Evolutionary conservation across 1,284 basidiomycete species (phyloP), one percentile per base, ranked within the genome.

Genomic region (Abortiporus biennis): DNA sequence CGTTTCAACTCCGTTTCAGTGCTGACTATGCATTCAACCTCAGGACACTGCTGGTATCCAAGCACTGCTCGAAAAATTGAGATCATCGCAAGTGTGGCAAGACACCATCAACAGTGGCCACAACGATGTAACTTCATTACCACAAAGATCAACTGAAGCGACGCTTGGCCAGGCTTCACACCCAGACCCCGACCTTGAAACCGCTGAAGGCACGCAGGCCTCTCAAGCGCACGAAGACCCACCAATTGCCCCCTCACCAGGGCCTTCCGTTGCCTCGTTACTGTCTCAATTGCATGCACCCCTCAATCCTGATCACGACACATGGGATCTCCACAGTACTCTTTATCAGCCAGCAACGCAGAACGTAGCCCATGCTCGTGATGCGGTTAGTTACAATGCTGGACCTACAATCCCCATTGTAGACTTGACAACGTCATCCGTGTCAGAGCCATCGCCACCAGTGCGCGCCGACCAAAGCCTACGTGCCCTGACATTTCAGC

Each of bases 1-100:
- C n/a, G n/a, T n/a, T n/a, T n/a, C n/a, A n/a, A n/a, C n/a, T n/a
- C n/a, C n/a, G n/a, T n/a, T n/a, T n/a, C n/a, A n/a, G n/a, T n/a
- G n/a, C n/a, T n/a, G n/a, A n/a, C n/a, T n/a, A n/a, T n/a, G n/a
- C n/a, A n/a, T n/a, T n/a, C n/a, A n/a, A n/a, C n/a, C n/a, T 11
- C 37, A 84, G 79, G 81, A 86, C 59, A 66, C 79, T 34, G 67
- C 68, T 48, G 74, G 72, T 34, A 67, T 88, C 36, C 71, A 76
- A 53, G 77, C 81, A 13, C 65, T 88, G 21, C 69, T 88, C 19
- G 78, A 85, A 41, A 72, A 74, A 51, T 64, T 87, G 6, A 68
- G 73, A 40, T 58, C 68, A 3, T 86, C 85, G 3, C 69, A 76
- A 53, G 80, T 75, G 31, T 87, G 80, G 82, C 71, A 79, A 50